phyloP scores from a whole-genome alignment of 1,284 basidiomycete species.

The Irpex rosettiformis region DNA sequence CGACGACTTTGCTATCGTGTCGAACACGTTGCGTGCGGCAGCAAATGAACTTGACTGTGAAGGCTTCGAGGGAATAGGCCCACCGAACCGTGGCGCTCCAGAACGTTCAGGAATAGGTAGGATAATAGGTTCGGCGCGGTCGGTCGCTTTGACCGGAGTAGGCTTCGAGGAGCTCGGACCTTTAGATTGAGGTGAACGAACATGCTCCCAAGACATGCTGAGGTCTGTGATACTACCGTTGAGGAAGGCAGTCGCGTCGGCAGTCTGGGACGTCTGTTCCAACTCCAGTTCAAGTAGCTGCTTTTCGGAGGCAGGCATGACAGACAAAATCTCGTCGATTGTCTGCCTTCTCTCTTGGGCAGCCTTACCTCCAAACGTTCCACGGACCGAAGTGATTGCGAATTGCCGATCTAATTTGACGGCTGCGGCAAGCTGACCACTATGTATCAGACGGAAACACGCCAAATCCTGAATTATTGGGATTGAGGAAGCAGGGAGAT shows the following conservation, averaged over 20 bases:
- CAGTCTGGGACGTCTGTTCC: constrained; percentile 27
- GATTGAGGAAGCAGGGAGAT: constrained; percentile 45
- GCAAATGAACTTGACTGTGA: constrained; percentile 2
- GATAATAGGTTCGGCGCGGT: constrained; percentile 10
- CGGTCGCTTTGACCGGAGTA: neutral
- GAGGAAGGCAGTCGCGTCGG: constrained; percentile 15
- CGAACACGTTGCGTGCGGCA: constrained; percentile 16
- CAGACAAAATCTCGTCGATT: constrained; percentile 61
- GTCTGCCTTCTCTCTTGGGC: constrained; percentile 58
- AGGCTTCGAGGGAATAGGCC: constrained; percentile 13
- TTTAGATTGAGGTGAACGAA: constrained; percentile 19
- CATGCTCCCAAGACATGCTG: constrained; percentile 52
- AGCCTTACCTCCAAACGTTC: constrained; percentile 19
- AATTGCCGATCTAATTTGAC: constrained; percentile 74
- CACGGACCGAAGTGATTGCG: constrained; percentile 30
- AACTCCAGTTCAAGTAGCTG: constrained; percentile 50
- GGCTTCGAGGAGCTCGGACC: neutral
- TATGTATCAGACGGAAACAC: constrained; percentile 74
- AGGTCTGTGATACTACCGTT: constrained; percentile 27
- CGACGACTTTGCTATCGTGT: constrained; percentile 12
- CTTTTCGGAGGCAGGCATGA: constrained; percentile 58
- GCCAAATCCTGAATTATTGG: constrained; percentile 77
- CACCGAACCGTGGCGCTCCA: constrained; percentile 30
- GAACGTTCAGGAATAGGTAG: constrained; percentile 24
- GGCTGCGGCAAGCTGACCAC: constrained; percentile 68